Conservation (phyloP, 176 grass and related monocot genomes). For the Musa beccarii region DNA sequence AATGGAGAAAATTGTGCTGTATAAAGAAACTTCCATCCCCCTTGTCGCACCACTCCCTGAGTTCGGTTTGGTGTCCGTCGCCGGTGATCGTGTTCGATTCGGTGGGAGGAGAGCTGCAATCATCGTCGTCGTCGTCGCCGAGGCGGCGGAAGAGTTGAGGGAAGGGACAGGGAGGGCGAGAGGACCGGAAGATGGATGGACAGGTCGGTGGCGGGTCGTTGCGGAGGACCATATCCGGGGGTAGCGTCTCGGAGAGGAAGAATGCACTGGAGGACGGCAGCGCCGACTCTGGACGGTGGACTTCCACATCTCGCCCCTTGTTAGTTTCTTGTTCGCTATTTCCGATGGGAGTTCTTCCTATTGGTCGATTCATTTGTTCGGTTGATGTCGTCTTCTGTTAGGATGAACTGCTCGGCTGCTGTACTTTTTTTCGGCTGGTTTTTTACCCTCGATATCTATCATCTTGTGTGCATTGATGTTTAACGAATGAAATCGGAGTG, state of each 20-base stretch:
- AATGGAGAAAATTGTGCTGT: background rate
- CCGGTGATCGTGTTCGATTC: background rate
- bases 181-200: constrained; percentile 3
- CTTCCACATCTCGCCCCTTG: constrained; percentile 27
- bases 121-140: background rate
- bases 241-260: constrained; percentile 10
- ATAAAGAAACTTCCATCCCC: background rate
- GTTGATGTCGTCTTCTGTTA: background rate
- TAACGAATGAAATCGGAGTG: background rate
- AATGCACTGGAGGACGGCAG: background rate
- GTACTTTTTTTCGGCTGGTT: background rate
- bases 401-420: background rate
- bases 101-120: background rate
- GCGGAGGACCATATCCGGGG: constrained; percentile 22
- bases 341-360: background rate
- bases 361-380: background rate
- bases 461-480: background rate
- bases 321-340: background rate
- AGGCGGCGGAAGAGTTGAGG: background rate
- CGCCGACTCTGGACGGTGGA: constrained; percentile 6
- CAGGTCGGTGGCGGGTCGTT: background rate
- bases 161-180: background rate
- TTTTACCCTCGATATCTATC: background rate
- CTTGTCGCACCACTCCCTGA: background rate
- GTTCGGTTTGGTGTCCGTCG: background rate